Percentiles rank a stretch among this genome's conserved stretches.
These are phyloP conservation scores for Eimeria falciformis DNA, from an alignment of 169 alveolate genomes.

Conservation along the genomic window DNA sequence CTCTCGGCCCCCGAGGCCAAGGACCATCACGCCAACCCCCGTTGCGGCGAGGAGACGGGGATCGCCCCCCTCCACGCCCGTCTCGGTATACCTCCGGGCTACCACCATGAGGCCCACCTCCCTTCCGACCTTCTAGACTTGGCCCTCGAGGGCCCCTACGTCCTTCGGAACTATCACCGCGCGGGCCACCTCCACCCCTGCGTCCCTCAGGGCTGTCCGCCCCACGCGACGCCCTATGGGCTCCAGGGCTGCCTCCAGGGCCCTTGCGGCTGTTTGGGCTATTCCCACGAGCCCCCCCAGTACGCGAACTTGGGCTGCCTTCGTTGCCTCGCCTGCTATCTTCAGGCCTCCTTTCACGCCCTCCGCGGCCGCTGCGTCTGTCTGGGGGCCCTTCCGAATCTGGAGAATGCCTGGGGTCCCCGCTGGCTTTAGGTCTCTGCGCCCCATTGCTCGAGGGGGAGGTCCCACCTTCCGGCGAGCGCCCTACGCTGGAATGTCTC, in stretches of 20 bases:
- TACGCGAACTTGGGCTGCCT: slow-evolving; percentile 38
- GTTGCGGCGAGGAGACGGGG: slow-evolving; percentile 36
- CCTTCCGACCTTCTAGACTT: slow-evolving; percentile 8
- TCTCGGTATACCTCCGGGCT: slow-evolving; percentile 48
- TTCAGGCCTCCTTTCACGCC: slow-evolving; percentile 57
- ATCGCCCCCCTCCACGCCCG: slow-evolving; percentile 14
- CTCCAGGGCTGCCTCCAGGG: background rate
- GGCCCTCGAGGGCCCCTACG: slow-evolving; percentile 44
- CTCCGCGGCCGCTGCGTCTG: slow-evolving; percentile 40
- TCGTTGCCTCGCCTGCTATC: slow-evolving; percentile 16
- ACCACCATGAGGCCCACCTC: slow-evolving; percentile 56
- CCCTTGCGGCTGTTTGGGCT: background rate
- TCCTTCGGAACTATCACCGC: slow-evolving; percentile 23
- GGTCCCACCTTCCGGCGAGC: slow-evolving; percentile 7
- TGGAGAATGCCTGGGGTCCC: background rate
- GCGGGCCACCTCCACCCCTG: slow-evolving; percentile 32
- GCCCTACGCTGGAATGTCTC: slow-evolving; percentile 19
- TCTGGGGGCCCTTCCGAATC: slow-evolving; percentile 57
- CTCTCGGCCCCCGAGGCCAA: slow-evolving; percentile 50
- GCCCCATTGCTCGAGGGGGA: slow-evolving; percentile 65
- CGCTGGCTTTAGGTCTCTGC: slow-evolving; percentile 27
- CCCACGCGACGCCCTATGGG: background rate
- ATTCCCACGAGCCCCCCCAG: slow-evolving; percentile 55
- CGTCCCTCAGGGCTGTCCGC: slow-evolving; percentile 47
- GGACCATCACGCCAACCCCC: slow-evolving; percentile 62